These are phyloP conservation scores for Komagataella phaffii DNA, from an alignment of 805 yeast species.

Conservation along the genomic window DNA sequence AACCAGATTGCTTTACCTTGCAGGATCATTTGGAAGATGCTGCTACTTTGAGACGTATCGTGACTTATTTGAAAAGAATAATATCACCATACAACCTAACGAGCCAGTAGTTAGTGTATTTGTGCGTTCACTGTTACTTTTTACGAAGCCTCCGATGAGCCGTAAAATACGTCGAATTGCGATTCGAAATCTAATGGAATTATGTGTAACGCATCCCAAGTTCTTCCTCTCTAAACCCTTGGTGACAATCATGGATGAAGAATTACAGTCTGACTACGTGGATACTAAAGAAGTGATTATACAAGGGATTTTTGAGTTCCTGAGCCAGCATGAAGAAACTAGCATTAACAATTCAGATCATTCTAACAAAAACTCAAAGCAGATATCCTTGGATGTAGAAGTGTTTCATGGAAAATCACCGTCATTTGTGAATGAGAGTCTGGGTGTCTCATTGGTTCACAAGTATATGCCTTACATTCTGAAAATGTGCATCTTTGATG, in stretches of 20 bases:
- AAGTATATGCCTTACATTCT: constrained; percentile 39
- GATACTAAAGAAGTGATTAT: constrained; percentile 37
- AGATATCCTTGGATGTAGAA: constrained; percentile 25
- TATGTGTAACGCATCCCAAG: constrained; percentile 53
- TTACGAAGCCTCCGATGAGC: constrained; percentile 25
- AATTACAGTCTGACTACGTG: constrained; percentile 23
- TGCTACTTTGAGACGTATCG: constrained; percentile 44
- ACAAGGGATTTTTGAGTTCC: constrained; percentile 43
- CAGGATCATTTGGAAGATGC: constrained; percentile 61
- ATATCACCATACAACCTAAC: constrained; percentile 27
- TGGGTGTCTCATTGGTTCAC: constrained; percentile 62
- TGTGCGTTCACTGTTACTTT: constrained; percentile 41
- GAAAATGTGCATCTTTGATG: constrained; percentile 30
- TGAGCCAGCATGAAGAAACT: constrained; percentile 40
- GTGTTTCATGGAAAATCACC: constrained; percentile 42
- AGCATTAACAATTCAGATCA: constrained; percentile 26
- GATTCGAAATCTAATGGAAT: constrained; percentile 38
- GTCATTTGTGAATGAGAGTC: constrained; percentile 46
- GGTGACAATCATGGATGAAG: constrained; percentile 35
- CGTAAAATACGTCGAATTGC: constrained; percentile 32
- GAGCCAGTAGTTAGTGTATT: constrained; percentile 49
- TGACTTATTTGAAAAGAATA: constrained; percentile 22
- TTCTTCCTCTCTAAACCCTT: constrained; percentile 49
- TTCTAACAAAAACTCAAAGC: constrained; percentile 21
- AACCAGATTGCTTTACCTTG: constrained; percentile 41